Evolutionary conservation across 345 rosid species (phyloP).

Genomic region (Lepidium sativum): DNA sequence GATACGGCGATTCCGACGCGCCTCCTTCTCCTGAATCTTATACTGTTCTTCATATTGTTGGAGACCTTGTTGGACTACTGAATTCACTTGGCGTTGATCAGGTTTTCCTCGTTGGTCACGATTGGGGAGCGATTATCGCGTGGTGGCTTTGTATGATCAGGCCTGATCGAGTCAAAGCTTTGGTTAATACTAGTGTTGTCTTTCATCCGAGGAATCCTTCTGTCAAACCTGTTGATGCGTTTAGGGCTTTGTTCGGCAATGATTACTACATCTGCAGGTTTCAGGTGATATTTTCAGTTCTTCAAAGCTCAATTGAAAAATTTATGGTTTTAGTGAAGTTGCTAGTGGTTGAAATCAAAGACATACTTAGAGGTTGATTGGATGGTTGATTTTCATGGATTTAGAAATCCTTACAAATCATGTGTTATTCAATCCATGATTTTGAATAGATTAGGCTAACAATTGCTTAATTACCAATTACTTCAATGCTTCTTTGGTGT

Average conservation of each 20-base stretch:
- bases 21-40: constrained; percentile 36
- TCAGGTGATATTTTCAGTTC: constrained; percentile 39
- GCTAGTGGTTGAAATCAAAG: neutral
- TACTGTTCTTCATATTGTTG: constrained; percentile 43
- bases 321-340: neutral
- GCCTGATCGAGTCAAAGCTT: constrained; percentile 62
- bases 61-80: constrained; percentile 47
- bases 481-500: neutral
- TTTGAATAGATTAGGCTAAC: neutral
- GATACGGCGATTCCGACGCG: constrained; percentile 60
- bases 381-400: no score
- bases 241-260: constrained; percentile 48
- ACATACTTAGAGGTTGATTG: no score
- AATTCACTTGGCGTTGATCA: constrained; percentile 32
- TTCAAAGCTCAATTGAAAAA: neutral
- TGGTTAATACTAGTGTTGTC: constrained; percentile 52
- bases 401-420: no score
- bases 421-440: no score
- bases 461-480: neutral
- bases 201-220: constrained; percentile 44
- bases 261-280: constrained; percentile 69
- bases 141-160: constrained; percentile 54
- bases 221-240: constrained; percentile 33
- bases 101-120: constrained; percentile 68
- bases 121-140: constrained; percentile 69